phyloP scores from a whole-genome alignment of 768 basidiomycete species.

The Sistotremastrum niveocremeum region DNA sequence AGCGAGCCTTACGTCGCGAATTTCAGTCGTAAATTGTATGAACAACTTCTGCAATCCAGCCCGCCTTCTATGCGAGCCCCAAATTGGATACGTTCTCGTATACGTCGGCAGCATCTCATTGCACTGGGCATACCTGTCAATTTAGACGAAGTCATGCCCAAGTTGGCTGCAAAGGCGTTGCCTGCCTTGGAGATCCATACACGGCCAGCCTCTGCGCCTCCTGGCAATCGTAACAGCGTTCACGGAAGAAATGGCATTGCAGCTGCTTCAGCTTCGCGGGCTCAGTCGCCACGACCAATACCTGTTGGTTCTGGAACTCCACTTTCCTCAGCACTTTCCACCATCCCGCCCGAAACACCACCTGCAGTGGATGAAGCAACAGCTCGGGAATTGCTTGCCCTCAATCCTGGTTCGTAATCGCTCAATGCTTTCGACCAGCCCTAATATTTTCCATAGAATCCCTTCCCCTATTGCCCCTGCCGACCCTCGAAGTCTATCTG shows the following conservation, averaged over 20 bases:
- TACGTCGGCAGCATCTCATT: constrained; percentile 82
- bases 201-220: constrained; percentile 70
- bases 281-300: constrained; percentile 33
- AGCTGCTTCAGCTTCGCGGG: constrained; percentile 34
- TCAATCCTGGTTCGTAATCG: constrained; percentile 45
- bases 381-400: constrained; percentile 50
- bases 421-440: constrained; percentile 2
- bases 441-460: constrained; percentile 34
- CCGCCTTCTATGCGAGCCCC: constrained; percentile 72
- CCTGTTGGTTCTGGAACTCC: constrained; percentile 25
- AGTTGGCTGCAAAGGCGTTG: constrained; percentile 46
- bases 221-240: constrained; percentile 36
- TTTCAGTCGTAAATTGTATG: constrained; percentile 66
- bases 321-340: constrained; percentile 12
- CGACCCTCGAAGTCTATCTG: constrained; percentile 51
- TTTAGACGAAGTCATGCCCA: constrained; percentile 79
- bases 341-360: constrained; percentile 2
- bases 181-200: constrained; percentile 77
- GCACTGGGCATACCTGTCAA: constrained; percentile 89
- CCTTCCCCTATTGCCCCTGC: constrained; percentile 56
- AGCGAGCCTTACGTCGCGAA: neutral
- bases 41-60: constrained; percentile 48
- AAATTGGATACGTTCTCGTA: constrained; percentile 88
- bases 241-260: constrained; percentile 18
- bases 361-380: constrained; percentile 36